Base-by-base conservation (phyloP, 2,329 filamentous ascomycete species). In the Zasmidium cellare region DNA sequence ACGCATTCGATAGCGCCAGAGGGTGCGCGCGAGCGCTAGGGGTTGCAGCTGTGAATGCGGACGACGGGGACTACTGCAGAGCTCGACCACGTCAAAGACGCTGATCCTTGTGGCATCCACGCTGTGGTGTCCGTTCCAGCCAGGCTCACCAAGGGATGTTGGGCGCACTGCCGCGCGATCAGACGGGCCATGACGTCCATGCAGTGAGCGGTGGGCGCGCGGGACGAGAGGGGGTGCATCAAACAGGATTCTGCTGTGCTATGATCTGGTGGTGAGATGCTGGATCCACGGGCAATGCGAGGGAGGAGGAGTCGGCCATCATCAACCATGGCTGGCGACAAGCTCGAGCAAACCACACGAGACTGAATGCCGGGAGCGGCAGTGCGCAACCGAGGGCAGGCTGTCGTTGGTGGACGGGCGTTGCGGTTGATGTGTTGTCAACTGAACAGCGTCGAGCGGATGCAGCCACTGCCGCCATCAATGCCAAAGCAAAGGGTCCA, bases 341-440 rank as follows among this genome's bases (percentile, higher is more conserved):
- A 63, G 62, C 63, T 63, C 61, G 65, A 64, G 65, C 62, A 56
- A 59, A 56, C 23, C 45, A 51, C 50, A 63, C 50, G 51, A 24
- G 47, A 56, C 46, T 41, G 46, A 50, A 45, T 62, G 55, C 55
- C 51, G 58, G 53, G 38, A 55, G 20, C 35, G 48, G 54, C 11
- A 41, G 25, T 61, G 66, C 65, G 64, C 59, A 62, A 64, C 64
- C 64, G 61, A 67, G 53, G 50, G 25, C 46, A 35, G 54, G 57
- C 56, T 57, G 48, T 53, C 47, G 58, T 50, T 60, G 51, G 55
- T 49, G 54, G 57, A 46, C 48, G 46, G 53, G 58, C 23, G 45
- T 24, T 53, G 62, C 62, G 53, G 60, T 50, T 57, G 60, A 67
- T 68, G 66, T 66, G 67, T 66, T 68, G 65, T 68, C 66, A 67